A percentile compares a stretch with the other conserved stretches of the same genome.
These are phyloP conservation scores for Pleurotus platypus DNA, from an alignment of 768 basidiomycete genomes.

Conservation along the genomic window DNA sequence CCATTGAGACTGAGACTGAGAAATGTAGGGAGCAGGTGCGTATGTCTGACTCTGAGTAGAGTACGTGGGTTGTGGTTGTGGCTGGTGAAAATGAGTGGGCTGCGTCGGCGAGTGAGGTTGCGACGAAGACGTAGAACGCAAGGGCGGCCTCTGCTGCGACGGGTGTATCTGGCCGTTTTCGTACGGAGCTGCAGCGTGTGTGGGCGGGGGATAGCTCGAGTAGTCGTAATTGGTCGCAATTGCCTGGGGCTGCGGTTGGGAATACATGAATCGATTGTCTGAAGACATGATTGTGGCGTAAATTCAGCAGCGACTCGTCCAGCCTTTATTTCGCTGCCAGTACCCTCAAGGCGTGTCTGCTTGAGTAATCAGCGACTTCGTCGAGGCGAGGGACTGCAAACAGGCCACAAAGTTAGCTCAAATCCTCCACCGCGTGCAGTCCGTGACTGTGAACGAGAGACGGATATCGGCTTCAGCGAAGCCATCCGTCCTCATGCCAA, in stretches of 20 bases:
- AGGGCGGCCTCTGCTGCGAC: constrained; percentile 1
- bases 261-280: constrained; percentile 14
- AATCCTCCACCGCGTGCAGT: not conserved
- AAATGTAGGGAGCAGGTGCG: constrained; percentile 7
- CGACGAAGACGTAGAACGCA: constrained; percentile 9
- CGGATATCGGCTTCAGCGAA: no score
- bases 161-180: constrained; percentile 9
- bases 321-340: no score
- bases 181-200: constrained; percentile 2
- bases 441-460: not conserved
- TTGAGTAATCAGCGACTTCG: not conserved
- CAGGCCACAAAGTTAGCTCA: not conserved
- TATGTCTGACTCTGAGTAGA: constrained; percentile 4
- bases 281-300: constrained; percentile 9
- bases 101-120: constrained; percentile 9
- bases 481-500: no score
- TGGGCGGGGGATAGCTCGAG: constrained; percentile 8
- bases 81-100: constrained; percentile 8
- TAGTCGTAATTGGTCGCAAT: constrained; percentile 12
- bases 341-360: not conserved
- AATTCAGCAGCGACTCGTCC: not conserved
- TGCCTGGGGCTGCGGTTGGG: constrained; percentile 2
- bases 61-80: constrained; percentile 5
- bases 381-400: not conserved
- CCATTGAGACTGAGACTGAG: constrained; percentile 9